Evolutionary conservation across 495 filamentous ascomycete genomes (phyloP).

Genomic region (Rusavskia elegans): DNA sequence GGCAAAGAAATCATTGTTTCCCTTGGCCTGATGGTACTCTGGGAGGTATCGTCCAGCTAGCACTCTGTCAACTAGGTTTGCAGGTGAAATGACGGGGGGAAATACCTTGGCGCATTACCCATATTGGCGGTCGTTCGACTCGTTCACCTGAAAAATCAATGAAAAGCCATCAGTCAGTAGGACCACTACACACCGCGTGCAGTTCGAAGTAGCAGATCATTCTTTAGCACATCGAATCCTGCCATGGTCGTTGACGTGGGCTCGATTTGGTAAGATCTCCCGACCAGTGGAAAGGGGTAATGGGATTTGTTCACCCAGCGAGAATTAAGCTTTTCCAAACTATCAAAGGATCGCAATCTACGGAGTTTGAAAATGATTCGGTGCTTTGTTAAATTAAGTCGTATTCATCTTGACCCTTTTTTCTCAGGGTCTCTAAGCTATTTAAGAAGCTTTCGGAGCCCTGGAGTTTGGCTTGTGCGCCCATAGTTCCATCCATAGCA

Average conservation of each 20-base stretch:
- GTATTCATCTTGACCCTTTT: constrained; percentile 36
- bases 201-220: constrained; percentile 77
- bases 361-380: no score
- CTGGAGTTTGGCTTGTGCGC: background rate
- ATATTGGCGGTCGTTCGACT: constrained; percentile 84
- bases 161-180: background rate
- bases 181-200: constrained; percentile 49
- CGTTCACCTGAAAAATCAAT: constrained; percentile 50
- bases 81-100: constrained; percentile 1
- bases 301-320: no score
- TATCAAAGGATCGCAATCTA: no score
- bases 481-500: background rate
- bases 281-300: background rate
- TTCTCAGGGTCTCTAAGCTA: constrained; percentile 55
- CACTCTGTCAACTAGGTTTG: constrained; percentile 3
- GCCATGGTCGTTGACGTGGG: constrained; percentile 5
- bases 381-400: constrained; percentile 6
- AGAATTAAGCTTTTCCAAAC: no score
- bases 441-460: constrained; percentile 36
- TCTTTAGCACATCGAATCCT: constrained; percentile 63
- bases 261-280: background rate
- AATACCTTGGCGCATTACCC: constrained; percentile 97
- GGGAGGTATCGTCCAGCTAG: constrained; percentile 91
- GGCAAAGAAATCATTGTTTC: constrained; percentile 79
- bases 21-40: constrained; percentile 93